Conservation (phyloP, 75 land plant genomes). For the Larix kaempferi region DNA sequence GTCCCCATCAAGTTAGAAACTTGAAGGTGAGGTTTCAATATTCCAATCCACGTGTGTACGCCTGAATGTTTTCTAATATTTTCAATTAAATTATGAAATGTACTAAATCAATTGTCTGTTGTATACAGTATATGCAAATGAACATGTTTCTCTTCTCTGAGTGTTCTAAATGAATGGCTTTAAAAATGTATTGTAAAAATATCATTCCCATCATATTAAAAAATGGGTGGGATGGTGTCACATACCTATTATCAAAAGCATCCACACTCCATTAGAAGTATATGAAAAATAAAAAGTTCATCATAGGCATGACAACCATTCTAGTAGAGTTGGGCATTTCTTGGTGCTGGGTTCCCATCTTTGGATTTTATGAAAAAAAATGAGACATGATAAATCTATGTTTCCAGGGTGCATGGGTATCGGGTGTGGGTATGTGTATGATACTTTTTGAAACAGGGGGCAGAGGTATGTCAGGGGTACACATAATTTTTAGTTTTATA, state of each 20-base stretch:
- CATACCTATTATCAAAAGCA: background rate
- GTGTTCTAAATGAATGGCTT: background rate
- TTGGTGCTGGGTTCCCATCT: too few relatives aligned
- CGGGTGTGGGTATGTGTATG: too few relatives aligned
- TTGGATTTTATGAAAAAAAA: too few relatives aligned
- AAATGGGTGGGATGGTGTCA: background rate
- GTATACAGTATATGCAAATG: background rate
- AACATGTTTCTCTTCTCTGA: background rate
- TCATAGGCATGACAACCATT: too few relatives aligned
- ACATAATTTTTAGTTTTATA: too few relatives aligned
- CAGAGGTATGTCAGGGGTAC: too few relatives aligned
- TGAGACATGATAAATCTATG: too few relatives aligned
- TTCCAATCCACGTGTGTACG: background rate
- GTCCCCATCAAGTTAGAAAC: constrained; percentile 86
- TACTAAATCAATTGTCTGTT: background rate
- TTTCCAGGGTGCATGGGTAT: too few relatives aligned
- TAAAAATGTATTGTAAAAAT: background rate
- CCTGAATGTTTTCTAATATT: background rate
- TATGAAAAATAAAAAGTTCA: background rate
- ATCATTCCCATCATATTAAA: background rate
- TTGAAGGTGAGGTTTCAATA: constrained; percentile 54
- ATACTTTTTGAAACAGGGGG: too few relatives aligned
- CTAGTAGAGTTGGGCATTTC: too few relatives aligned
- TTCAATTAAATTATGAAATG: background rate
- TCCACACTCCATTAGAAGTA: background rate